Base-by-base conservation (phyloP, 2,329 filamentous ascomycete species). In the Seiridium unicorne region DNA sequence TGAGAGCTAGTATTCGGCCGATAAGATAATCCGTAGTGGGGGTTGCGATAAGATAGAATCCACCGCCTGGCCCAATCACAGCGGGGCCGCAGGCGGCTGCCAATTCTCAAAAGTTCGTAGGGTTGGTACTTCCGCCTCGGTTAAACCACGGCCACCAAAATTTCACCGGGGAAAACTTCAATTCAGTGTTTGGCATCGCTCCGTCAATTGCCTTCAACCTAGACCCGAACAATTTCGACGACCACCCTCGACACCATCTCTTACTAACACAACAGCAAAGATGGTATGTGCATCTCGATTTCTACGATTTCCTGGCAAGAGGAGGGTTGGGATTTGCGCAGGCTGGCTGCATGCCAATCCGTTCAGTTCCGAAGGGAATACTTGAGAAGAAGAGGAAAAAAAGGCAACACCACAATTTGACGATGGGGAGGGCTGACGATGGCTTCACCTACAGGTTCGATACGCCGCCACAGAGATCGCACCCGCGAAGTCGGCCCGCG, bases 401-500 rank as follows among this genome's bases (percentile, higher is more conserved):
- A 10, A 48, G 11, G 26, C 46, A 13, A 42, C 13, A 42, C 38
- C 10, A 26, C 31, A 40, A 47, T 11, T 35, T 57, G 34, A 26
- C 36, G 47, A 58, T 11, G n/a, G 36, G 59, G 51, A 51, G 42
- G 51, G 58, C 67, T 71, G 65, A 71, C 61, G 44, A 59, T 48
- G 47, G 51, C 7, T 58, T 49, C 34, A 47, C 31, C 46, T 66
- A 61, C 76, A 96, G 93, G 92, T 96, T 86, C 92, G 93, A 83
- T 97, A 97, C 93, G 92, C 92, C 82, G 91, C 91, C 79, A 91
- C 89, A 77, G 87, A 93, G 79, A 94, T 96, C 79, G 85, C 90
- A 75, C 83, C 89, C 81, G 86, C 89, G 73, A 97, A 97, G 88
- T 96, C 92, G 84, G 95, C 95, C 82, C 92, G 94, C 85, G 91